phyloP scores from a whole-genome alignment of 2,329 filamentous ascomycete genomes.

The Byssothecium circinans region DNA sequence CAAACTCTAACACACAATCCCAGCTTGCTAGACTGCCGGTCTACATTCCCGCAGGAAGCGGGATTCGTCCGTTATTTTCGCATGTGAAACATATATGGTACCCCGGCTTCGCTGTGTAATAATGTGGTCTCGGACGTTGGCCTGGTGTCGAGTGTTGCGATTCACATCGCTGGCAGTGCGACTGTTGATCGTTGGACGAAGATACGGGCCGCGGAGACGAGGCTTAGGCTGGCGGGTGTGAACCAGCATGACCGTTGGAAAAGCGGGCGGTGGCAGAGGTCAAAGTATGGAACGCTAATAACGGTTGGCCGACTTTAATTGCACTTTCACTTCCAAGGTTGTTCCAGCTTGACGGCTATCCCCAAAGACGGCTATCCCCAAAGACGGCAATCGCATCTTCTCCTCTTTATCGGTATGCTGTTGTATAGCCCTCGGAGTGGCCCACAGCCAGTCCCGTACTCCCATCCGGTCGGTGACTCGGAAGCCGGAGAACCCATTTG shows the following conservation, averaged over 20 bases:
- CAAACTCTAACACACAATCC: conserved; percentile 10
- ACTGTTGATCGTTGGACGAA: too few relatives aligned
- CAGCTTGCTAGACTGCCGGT: conserved; percentile 1
- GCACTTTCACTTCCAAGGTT: conserved; percentile 16
- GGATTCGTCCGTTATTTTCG: neutral
- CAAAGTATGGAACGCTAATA: conserved; percentile 27
- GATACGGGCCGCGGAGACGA: too few relatives aligned
- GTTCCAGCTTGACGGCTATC: too few relatives aligned
- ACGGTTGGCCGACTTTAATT: conserved; percentile 25
- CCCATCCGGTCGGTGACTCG: neutral
- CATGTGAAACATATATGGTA: neutral
- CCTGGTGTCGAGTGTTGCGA: too few relatives aligned
- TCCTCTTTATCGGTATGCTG: neutral
- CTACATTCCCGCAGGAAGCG: conserved; percentile 4
- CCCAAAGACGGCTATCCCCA: neutral
- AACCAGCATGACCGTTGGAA: conserved; percentile 9
- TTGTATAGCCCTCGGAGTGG: conserved; percentile 7
- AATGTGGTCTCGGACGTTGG: too few relatives aligned
- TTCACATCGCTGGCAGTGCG: too few relatives aligned
- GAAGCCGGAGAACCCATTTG: conserved; percentile 3
- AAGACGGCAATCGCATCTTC: neutral
- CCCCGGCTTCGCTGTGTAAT: neutral
- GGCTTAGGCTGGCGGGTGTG: neutral
- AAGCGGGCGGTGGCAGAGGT: conserved; percentile 9
- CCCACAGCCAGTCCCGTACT: neutral